A percentile compares a stretch with the other conserved stretches of the same genome.
Evolutionary conservation across 2,329 filamentous ascomycete species (phyloP).

Genomic region (Alternaria postmessia): DNA sequence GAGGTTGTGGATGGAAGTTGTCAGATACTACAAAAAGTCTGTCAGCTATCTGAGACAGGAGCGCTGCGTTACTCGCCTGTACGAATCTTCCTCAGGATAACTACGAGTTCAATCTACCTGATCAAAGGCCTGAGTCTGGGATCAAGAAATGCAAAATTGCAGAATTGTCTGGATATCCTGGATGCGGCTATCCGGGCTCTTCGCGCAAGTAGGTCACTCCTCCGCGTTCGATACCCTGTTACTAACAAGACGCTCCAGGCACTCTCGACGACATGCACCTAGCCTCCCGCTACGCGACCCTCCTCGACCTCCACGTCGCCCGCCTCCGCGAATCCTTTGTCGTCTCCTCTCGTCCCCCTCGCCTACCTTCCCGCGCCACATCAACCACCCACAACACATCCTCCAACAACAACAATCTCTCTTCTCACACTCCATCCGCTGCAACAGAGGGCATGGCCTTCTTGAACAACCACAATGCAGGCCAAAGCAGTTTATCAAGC

Average conservation of each 20-base stretch:
- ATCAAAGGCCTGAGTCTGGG: slow-evolving; percentile 62
- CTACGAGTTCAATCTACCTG: slow-evolving; percentile 64
- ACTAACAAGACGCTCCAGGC: slow-evolving; percentile 29
- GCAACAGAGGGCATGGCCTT: slow-evolving; percentile 48
- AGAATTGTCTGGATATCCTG: slow-evolving; percentile 58
- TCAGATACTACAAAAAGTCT: slow-evolving; percentile 60
- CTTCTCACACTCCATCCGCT: slow-evolving; percentile 38
- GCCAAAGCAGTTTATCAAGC: slow-evolving; percentile 45
- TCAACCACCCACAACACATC: slow-evolving; percentile 40
- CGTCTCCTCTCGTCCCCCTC: slow-evolving; percentile 47
- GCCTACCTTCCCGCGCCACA: slow-evolving; percentile 42
- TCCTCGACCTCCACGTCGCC: slow-evolving; percentile 55
- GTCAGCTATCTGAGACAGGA: slow-evolving; percentile 56
- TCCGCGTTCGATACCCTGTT: neutral
- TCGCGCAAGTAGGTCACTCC: slow-evolving; percentile 48
- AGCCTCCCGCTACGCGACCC: slow-evolving; percentile 59
- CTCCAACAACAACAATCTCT: slow-evolving; percentile 24
- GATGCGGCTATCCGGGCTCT: slow-evolving; percentile 59
- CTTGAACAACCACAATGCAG: slow-evolving; percentile 47
- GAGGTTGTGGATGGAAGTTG: slow-evolving; percentile 64
- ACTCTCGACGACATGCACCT: slow-evolving; percentile 62
- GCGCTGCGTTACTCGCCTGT: slow-evolving; percentile 62
- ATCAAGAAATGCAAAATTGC: slow-evolving; percentile 58
- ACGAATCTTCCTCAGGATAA: slow-evolving; percentile 63
- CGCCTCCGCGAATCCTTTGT: slow-evolving; percentile 49